These are phyloP conservation scores for Dysphania ambrosioides DNA, from an alignment of 148 eudicot species.

Conservation along the genomic window DNA sequence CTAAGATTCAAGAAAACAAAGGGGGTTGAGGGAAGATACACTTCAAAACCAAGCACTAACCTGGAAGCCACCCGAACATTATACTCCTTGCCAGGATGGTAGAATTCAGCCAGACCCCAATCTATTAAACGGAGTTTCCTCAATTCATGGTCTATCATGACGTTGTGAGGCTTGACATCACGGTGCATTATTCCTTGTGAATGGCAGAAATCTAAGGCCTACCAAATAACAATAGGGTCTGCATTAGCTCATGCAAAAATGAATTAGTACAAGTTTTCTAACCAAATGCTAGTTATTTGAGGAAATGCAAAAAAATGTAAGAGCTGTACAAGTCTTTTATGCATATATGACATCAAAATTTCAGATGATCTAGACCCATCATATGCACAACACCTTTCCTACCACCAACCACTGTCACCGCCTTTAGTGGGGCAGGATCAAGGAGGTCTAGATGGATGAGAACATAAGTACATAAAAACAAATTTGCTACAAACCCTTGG, in stretches of 20 bases:
- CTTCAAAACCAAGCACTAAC: conserved; percentile 43
- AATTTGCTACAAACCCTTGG: not conserved
- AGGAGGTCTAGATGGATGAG: no score
- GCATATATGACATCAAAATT: not conserved
- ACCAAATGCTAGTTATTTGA: not conserved
- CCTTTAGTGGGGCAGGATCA: not conserved
- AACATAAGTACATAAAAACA: not conserved
- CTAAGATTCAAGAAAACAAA: not conserved
- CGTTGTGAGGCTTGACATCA: conserved; percentile 97
- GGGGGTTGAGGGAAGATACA: not conserved
- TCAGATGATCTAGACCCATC: no score
- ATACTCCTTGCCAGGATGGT: conserved; percentile 94
- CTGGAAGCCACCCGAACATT: conserved; percentile 97
- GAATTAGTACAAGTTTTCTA: not conserved
- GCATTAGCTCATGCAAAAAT: conserved; percentile 4
- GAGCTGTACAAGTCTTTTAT: not conserved
- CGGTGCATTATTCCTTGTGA: conserved; percentile 99
- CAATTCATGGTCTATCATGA: conserved; percentile 93
- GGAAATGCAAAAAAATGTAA: not conserved
- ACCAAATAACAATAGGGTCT: conserved; percentile 9
- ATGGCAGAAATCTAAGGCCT: conserved; percentile 93
- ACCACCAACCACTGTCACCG: no score
- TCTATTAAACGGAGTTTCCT: conserved; percentile 89
- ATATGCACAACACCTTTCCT: no score
- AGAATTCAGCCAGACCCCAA: conserved; percentile 98